A percentile compares a stretch with the other conserved stretches of the same genome.
Evolutionary conservation across 2,329 filamentous ascomycete genomes (phyloP).

Genomic region (Saccharata proteae): DNA sequence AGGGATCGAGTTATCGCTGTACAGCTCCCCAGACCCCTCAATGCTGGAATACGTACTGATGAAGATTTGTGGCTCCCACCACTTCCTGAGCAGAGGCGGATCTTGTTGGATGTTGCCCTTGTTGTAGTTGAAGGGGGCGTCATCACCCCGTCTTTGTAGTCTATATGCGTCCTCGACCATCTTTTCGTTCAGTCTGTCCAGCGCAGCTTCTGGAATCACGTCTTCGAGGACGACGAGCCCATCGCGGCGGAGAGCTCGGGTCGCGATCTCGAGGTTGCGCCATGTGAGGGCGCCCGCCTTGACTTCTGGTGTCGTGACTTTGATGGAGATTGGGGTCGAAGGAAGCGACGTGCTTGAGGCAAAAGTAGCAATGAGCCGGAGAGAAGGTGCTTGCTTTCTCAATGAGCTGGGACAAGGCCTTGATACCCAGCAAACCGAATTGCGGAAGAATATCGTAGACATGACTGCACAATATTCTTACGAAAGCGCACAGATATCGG

Average conservation of each 20-base stretch:
- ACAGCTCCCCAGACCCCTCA: background rate
- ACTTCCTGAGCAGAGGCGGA: constrained; percentile 37
- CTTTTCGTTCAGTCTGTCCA: constrained; percentile 44
- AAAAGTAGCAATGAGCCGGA: too few relatives aligned
- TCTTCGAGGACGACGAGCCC: constrained; percentile 46
- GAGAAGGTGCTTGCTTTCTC: too few relatives aligned
- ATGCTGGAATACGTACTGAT: constrained; percentile 30
- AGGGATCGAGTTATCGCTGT: background rate
- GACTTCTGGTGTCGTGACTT: constrained; percentile 32
- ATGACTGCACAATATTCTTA: too few relatives aligned
- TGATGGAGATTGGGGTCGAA: constrained; percentile 21
- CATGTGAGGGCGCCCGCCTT: constrained; percentile 27
- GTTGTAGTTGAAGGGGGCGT: constrained; percentile 51
- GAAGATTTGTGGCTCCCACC: constrained; percentile 33
- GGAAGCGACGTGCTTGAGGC: constrained; percentile 13
- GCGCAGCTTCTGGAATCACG: constrained; percentile 36
- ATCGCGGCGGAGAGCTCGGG: constrained; percentile 39
- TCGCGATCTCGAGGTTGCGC: constrained; percentile 44
- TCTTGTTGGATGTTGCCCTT: constrained; percentile 51
- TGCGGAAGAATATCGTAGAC: too few relatives aligned
- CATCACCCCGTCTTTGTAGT: constrained; percentile 40
- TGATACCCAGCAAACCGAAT: too few relatives aligned
- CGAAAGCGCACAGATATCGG: too few relatives aligned
- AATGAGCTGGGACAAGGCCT: too few relatives aligned
- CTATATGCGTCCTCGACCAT: constrained; percentile 47